phyloP scores from a whole-genome alignment of 1,139 yeast genomes.

The Lodderomyces jiufengensis region DNA sequence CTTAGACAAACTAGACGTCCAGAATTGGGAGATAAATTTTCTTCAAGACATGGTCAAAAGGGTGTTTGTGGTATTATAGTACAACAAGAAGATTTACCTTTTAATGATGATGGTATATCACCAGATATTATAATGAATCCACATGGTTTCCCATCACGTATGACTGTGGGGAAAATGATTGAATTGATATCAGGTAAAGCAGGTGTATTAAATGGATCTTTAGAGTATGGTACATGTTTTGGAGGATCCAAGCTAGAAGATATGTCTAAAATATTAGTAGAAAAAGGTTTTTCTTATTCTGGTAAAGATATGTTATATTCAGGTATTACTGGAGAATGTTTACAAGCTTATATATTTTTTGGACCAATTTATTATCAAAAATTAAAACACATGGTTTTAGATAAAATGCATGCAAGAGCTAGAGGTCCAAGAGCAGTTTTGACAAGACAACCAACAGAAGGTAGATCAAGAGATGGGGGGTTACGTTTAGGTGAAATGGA shows the following conservation, averaged over 20 bases:
- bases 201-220: conserved; percentile 86
- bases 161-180: conserved; percentile 99
- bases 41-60: conserved; percentile 96
- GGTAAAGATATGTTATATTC: conserved; percentile 98
- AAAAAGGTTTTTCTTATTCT: conserved; percentile 88
- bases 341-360: conserved; percentile 95
- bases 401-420: conserved; percentile 99
- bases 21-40: conserved; percentile 94
- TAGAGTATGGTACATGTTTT: conserved; percentile 96
- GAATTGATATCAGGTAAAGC: conserved; percentile 96
- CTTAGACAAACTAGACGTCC: conserved; percentile 96
- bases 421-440: conserved; percentile 98
- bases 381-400: conserved; percentile 97
- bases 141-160: conserved; percentile 99
- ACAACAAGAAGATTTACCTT: conserved; percentile 94
- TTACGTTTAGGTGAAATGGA: conserved; percentile 99
- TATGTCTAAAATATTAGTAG: conserved; percentile 89
- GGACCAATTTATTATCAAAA: conserved; percentile 98
- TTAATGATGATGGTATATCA: conserved; percentile 80
- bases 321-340: conserved; percentile 97
- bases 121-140: conserved; percentile 99
- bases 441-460: conserved; percentile 98
- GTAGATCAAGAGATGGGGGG: conserved; percentile 99
- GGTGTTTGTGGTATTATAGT: conserved; percentile 99
- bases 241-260: conserved; percentile 96